Evolutionary conservation across 1,284 basidiomycete species (phyloP).

Genomic region (Sphagnurus paluster): DNA sequence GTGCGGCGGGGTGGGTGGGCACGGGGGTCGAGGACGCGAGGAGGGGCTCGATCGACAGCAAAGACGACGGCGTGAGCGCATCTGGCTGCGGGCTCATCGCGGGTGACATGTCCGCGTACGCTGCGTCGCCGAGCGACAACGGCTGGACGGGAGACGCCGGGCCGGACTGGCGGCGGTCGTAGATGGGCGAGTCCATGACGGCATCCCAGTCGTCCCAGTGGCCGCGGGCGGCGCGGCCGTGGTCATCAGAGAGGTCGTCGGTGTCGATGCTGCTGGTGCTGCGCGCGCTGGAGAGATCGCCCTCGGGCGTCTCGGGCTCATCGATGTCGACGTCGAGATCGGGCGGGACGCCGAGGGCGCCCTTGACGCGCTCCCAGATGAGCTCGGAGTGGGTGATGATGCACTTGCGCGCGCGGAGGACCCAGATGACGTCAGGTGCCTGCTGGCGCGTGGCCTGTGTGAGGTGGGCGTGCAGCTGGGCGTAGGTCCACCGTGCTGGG

Average conservation of each 20-base stretch:
- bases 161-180: constrained; percentile 18
- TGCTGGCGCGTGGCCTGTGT: constrained; percentile 58
- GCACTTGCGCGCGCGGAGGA: constrained; percentile 61
- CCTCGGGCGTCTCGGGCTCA: constrained; percentile 19
- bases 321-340: constrained; percentile 66
- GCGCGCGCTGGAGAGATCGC: constrained; percentile 13
- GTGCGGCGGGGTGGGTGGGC: constrained; percentile 22
- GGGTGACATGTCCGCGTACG: not conserved
- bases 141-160: constrained; percentile 9
- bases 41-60: constrained; percentile 35
- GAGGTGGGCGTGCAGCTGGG: constrained; percentile 60
- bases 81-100: not conserved
- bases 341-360: constrained; percentile 73
- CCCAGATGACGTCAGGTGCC: constrained; percentile 64
- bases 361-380: constrained; percentile 82
- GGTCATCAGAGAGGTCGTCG: constrained; percentile 39
- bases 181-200: constrained; percentile 38
- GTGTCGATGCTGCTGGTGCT: constrained; percentile 24
- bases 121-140: constrained; percentile 4
- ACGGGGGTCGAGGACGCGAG: constrained; percentile 20
- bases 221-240: constrained; percentile 32
- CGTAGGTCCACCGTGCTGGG: constrained; percentile 58
- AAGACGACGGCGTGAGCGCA: constrained; percentile 8
- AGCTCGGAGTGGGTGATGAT: constrained; percentile 71
- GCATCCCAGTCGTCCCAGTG: constrained; percentile 46